Base-by-base conservation (phyloP, 1,139 yeast species). In the Hemisphaericaspora lyxosophila region DNA sequence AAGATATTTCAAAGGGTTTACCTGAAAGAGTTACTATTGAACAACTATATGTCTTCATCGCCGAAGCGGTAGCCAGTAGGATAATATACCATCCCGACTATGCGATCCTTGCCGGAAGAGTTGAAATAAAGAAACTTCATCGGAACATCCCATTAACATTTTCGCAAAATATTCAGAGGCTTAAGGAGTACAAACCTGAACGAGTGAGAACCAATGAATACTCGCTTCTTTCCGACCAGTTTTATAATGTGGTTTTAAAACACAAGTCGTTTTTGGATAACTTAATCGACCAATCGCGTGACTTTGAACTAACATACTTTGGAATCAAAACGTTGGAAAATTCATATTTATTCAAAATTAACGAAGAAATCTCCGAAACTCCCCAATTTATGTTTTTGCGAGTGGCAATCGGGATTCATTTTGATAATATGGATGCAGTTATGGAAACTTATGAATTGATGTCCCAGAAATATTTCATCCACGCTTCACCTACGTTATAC, bases 401-500 rank as follows among this genome's bases (percentile, higher is more conserved):
- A 42, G 80, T 75, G 3, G 67, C 80, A 2, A 52, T 76, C n/a
- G 80, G 79, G 4, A 75, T 76, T 16, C 80, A 76, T 48, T 65
- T 62, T 18, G 51, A 50, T 12, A 66, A 73, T 46, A 46, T 75
- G 5, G 62, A 54, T 0, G 53, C 57, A 4, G 78, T 69, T 3
- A 45, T 66, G 4, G 78, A 75, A 49, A 72, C 80, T 1, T 76
- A 76, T 51, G 59, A 71, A 35, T 50, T 73, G 45, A 75, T 76
- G 80, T 74, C 80, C 0, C 58, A 59, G 43, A 70, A 68, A 46
- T 73, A 65, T 49, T 73, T 75, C 51, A 73, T 75, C 31, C 81
- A 75, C 52, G 80, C 80, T 2, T 72, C 78, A 4, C 82, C 82
- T 3, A 76, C 82, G 0, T 58, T 75, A 40, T 76, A 74, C 55